Evolutionary conservation across 805 yeast genomes (phyloP), one percentile per base, ranked within the genome.

Genomic region (Brettanomyces naardenensis): DNA sequence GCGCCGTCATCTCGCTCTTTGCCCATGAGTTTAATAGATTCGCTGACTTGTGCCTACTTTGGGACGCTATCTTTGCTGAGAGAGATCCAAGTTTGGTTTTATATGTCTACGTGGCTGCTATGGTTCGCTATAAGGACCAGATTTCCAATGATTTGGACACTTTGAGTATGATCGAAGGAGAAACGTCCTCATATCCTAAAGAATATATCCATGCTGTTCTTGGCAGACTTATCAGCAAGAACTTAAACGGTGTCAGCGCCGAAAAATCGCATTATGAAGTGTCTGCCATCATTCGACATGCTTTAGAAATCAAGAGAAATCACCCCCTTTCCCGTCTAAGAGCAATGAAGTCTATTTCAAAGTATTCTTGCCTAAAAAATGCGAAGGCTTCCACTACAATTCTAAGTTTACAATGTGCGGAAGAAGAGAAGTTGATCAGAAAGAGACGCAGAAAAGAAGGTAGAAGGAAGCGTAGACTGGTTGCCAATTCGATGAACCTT

Each of bases 1-100:
- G 95, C 15, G 73, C 90, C 1, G 62, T 90, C 1, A 65, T 90
- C 26, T 87, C 97, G 1, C 48, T 85, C 33, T 86, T 79, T 53
- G 65, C 90, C 6, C 97, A 89, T 59, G 88, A 86, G 42, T 45
- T 73, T 15, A 60, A 64, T 31, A 64, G 68, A 25, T 59, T 70
- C 34, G 61, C 61, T 10, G 71, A 73, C 21, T 59, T 84, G 5
- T 65, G 75, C 39, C 57, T 68, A 3, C 57, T 90, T 3, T 85
- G 92, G 74, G 95, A 86, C 53, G 73, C 71, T 38, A 63, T 81
- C 6, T 60, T 88, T 28, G 66, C 80, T 15, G 61, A 73, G 33
- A 68, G 68, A 36, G 73, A 83, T 1, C 70, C 83, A 38, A 49
- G 66, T 2, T 60, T 70, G 13, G 69, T 75, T 5, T 49, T 85